phyloP scores from a whole-genome alignment of 1,284 basidiomycete genomes.

The Irpex lacteus region DNA sequence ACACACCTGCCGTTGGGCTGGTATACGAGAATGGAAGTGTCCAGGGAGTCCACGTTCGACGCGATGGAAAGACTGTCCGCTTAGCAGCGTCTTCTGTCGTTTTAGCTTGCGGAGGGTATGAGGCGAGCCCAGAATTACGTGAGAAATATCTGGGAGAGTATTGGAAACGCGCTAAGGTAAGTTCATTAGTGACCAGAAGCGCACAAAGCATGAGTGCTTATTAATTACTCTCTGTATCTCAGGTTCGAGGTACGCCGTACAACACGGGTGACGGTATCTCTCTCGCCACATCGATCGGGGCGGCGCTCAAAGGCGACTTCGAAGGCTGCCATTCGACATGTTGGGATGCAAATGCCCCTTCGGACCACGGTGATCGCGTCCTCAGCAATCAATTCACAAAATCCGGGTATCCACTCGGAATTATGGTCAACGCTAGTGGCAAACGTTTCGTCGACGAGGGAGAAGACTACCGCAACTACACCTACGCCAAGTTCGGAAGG shows the following conservation, averaged over 20 bases:
- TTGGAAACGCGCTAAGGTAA: constrained; percentile 57
- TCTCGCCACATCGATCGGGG: constrained; percentile 51
- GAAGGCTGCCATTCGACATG: constrained; percentile 64
- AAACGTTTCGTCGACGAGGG: constrained; percentile 68
- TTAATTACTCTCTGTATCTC: background rate
- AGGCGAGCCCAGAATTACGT: constrained; percentile 51
- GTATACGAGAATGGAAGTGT: constrained; percentile 37
- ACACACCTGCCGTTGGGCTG: constrained; percentile 45
- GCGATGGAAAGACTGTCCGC: constrained; percentile 31
- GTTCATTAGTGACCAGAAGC: constrained; percentile 7
- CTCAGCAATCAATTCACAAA: constrained; percentile 70
- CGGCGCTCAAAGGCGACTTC: constrained; percentile 58
- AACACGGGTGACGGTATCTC: constrained; percentile 62
- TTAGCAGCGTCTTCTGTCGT: constrained; percentile 46
- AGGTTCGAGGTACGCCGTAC: constrained; percentile 70
- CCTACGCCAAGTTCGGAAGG: constrained; percentile 64
- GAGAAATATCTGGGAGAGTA: constrained; percentile 48
- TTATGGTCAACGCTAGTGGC: constrained; percentile 61
- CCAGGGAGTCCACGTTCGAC: constrained; percentile 43
- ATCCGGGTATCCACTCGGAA: constrained; percentile 66
- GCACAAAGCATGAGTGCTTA: background rate
- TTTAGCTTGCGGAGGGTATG: constrained; percentile 65
- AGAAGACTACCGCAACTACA: constrained; percentile 68
- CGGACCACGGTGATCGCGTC: constrained; percentile 47
- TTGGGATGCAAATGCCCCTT: constrained; percentile 64